Percentiles rank a stretch among this genome's conserved stretches.
phyloP scores from a whole-genome alignment of 2,329 filamentous ascomycete genomes.

The Colletotrichum sp. region DNA sequence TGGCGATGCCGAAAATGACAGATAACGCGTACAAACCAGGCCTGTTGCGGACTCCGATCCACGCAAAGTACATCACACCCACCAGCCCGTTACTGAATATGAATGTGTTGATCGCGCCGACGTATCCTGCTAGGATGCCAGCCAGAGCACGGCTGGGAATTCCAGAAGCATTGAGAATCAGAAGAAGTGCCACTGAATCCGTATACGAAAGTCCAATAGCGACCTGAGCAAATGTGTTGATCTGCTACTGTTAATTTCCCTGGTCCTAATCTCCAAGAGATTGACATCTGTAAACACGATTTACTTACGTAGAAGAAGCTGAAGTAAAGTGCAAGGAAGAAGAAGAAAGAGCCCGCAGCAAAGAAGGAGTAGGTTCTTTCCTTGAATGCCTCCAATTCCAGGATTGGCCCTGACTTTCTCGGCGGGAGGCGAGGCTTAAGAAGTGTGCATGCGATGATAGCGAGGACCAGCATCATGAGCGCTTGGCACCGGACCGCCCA shows the following conservation, averaged over 20 bases:
- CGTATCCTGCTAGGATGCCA: constrained; percentile 58
- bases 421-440: constrained; percentile 54
- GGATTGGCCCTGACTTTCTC: constrained; percentile 52
- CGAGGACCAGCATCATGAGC: constrained; percentile 58
- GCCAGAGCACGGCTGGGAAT: constrained; percentile 61
- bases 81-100: not conserved
- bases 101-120: constrained; percentile 14
- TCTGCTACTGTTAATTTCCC: constrained; percentile 27
- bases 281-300: not conserved
- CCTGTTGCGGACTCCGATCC: not conserved
- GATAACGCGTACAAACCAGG: not conserved
- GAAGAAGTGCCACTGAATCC: constrained; percentile 61
- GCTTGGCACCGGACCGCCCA: constrained; percentile 70
- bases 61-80: not conserved
- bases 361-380: constrained; percentile 49
- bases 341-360: constrained; percentile 38
- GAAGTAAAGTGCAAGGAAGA: constrained; percentile 56
- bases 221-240: constrained; percentile 43
- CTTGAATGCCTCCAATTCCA: constrained; percentile 57
- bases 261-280: not conserved
- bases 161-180: constrained; percentile 65
- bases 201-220: constrained; percentile 50
- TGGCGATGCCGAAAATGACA: not conserved
- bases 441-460: constrained; percentile 42
- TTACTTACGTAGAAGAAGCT: constrained; percentile 50